These are phyloP conservation scores for Entomortierella lignicola DNA, from an alignment of 192 early-diverging fungal genomes.

Conservation along the genomic window DNA sequence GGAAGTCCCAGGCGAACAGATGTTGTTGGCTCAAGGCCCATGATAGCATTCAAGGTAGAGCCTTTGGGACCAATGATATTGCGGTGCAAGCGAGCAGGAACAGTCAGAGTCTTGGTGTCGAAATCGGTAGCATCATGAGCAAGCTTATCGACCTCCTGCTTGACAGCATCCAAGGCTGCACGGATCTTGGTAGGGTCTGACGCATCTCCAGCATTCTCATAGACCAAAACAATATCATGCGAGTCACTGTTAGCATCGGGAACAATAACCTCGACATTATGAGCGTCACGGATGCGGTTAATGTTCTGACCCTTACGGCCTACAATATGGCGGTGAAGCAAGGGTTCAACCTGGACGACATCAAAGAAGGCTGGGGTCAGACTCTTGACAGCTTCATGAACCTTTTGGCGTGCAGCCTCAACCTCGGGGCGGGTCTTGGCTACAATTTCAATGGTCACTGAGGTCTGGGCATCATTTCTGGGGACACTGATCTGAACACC, in stretches of 20 bases:
- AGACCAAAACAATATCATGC: constrained; percentile 85
- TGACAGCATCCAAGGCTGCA: constrained; percentile 64
- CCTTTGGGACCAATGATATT: constrained; percentile 82
- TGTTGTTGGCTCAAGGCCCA: constrained; percentile 72
- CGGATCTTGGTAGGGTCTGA: constrained; percentile 57
- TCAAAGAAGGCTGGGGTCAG: constrained; percentile 59
- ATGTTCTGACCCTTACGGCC: constrained; percentile 72
- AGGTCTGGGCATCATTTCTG: constrained; percentile 56
- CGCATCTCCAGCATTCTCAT: constrained; percentile 63
- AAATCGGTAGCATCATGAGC: constrained; percentile 74
- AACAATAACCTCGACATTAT: constrained; percentile 83
- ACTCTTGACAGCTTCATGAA: constrained; percentile 64
- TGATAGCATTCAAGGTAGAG: constrained; percentile 77
- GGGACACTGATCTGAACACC: constrained; percentile 69
- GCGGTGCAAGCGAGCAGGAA: constrained; percentile 84
- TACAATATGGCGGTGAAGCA: constrained; percentile 76
- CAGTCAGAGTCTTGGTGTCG: constrained; percentile 62
- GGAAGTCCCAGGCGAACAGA: constrained; percentile 77
- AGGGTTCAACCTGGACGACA: constrained; percentile 71
- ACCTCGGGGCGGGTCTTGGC: constrained; percentile 72
- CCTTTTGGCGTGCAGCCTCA: constrained; percentile 71
- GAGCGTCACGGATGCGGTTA: constrained; percentile 71
- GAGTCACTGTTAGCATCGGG: constrained; percentile 72
- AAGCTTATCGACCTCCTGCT: constrained; percentile 76
- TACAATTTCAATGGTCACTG: constrained; percentile 80